These are phyloP conservation scores for Ceraceosorus guamensis DNA, from an alignment of 1,284 basidiomycete species.

Conservation along the genomic window DNA sequence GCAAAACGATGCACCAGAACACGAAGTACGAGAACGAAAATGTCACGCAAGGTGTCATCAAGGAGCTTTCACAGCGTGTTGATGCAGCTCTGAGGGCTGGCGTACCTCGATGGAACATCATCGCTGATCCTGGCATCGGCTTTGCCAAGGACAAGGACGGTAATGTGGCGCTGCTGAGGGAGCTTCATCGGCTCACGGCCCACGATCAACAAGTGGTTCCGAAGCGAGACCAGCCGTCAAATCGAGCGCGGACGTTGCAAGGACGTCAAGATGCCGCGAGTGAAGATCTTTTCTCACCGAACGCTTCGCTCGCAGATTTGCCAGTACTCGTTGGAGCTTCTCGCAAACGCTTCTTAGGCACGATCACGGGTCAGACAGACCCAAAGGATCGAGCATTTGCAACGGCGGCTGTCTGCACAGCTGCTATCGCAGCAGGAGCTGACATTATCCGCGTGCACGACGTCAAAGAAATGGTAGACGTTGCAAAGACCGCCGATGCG, in stretches of 20 bases:
- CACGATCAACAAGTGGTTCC: not conserved
- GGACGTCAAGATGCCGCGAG: not conserved
- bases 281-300: slow-evolving; percentile 12
- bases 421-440: slow-evolving; percentile 64
- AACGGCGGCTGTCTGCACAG: slow-evolving; percentile 71
- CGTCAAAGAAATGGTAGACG: slow-evolving; percentile 62
- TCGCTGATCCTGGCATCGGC: slow-evolving; percentile 87
- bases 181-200: slow-evolving; percentile 10
- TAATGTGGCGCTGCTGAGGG: slow-evolving; percentile 59
- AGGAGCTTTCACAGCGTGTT: slow-evolving; percentile 68
- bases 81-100: slow-evolving; percentile 67
- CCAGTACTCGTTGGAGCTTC: slow-evolving; percentile 39
- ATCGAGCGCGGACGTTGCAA: not conserved
- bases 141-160: slow-evolving; percentile 81
- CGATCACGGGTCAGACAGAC: slow-evolving; percentile 50
- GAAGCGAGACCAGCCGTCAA: no score
- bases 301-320: slow-evolving; percentile 24
- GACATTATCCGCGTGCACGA: slow-evolving; percentile 79
- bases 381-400: slow-evolving; percentile 68
- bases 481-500: slow-evolving; percentile 55
- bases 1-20: slow-evolving; percentile 51
- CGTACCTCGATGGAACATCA: slow-evolving; percentile 78
- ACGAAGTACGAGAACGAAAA: slow-evolving; percentile 61
- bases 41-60: slow-evolving; percentile 64
- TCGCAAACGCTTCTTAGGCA: slow-evolving; percentile 42